Base-by-base conservation (phyloP, 805 yeast genomes). In the Yarrowia phangngaensis region DNA sequence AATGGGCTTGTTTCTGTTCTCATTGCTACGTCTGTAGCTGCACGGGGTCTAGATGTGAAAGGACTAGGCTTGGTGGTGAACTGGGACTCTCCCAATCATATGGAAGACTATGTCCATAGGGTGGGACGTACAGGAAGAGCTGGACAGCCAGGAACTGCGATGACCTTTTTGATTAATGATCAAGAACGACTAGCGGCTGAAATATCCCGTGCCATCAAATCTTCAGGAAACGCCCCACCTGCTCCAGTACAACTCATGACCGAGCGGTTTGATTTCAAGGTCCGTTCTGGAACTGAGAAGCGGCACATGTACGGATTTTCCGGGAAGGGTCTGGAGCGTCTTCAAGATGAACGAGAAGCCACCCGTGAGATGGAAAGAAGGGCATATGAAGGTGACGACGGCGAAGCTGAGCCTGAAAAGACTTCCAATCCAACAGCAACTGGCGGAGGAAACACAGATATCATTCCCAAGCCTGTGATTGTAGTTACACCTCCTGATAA, bases 81-180 rank as follows among this genome's bases (percentile, higher is more conserved):
- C 66, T 84, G 74, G 58, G 88, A 84, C 55, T 74, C 86, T 0
- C 95, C 95, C 0, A 84, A 74, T 54, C 95, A 89, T 53, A 73
- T 88, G 73, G 97, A 95, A 54, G 97, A 92, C 62, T 92, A 92
- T 60, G 90, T 92, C 9, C 98, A 92, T 66, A 74, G 97, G 7
- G 95, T 89, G 1, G 98, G 98, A 0, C 71, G 98, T 51, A 92
- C 98, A 0, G 98, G 97, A 0, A 72, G 98, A 53, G 97, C 97
- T 1, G 92, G 92, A 0, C 73, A 73, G 26, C 67, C 65, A 3
- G 98, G 98, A 2, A 69, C 70, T 2, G 82, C 83, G n/a, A 70
- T 87, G 4, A 84, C 97, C 0, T 76, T 90, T 55, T 69, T 92
- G 4, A 68, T 79, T 1, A 67, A 74, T 0, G 66, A 67, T 15